phyloP scores from a whole-genome alignment of 257 asterid species.

The Solanum tarapatanum region DNA sequence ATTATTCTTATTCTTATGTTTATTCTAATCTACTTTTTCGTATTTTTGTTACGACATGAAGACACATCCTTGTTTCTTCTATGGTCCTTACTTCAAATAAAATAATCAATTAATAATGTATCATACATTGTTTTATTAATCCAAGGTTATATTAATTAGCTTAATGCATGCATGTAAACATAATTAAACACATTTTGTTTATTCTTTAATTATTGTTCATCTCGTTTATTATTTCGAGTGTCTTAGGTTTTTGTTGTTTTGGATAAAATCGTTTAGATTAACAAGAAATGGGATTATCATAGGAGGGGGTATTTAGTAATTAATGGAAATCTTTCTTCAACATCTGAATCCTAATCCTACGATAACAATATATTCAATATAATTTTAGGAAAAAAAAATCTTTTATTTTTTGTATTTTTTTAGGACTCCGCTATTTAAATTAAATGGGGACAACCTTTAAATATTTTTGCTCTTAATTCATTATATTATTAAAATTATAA shows the following conservation, averaged over 20 bases:
- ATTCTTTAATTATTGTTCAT: background rate
- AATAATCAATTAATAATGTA: background rate
- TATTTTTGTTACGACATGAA: background rate
- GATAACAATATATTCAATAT: background rate
- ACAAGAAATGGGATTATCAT: background rate
- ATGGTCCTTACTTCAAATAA: background rate
- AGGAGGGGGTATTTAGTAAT: background rate
- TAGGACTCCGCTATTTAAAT: background rate
- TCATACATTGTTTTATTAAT: background rate
- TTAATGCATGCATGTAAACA: conserved; percentile 1
- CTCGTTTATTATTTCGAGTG: background rate
- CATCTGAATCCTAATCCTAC: rapidly evolving
- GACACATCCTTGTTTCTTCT: background rate
- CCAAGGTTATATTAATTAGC: background rate
- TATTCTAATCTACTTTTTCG: background rate
- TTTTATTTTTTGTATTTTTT: too few species aligned
- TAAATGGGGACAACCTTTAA: background rate
- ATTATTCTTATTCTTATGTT: background rate
- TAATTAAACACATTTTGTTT: background rate
- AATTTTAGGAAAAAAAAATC: background rate
- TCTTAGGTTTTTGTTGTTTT: background rate
- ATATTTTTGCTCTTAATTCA: background rate
- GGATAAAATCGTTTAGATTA: background rate
- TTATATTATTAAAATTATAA: background rate
- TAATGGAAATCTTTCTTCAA: background rate